phyloP scores from a whole-genome alignment of 2,329 filamentous ascomycete genomes.

The Ceratocystis papillata region DNA sequence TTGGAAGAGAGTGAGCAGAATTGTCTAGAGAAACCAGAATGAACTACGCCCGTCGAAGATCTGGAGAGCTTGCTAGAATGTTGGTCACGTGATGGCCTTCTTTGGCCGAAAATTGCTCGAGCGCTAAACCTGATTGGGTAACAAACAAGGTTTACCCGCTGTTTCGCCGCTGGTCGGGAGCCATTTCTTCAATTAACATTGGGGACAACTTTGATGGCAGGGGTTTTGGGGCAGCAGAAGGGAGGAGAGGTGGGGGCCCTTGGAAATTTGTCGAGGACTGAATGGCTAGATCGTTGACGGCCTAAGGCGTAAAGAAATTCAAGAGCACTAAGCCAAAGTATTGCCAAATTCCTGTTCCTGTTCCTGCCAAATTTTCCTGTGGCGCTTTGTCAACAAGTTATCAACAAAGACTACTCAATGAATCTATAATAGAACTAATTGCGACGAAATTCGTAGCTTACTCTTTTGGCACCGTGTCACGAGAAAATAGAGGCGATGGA shows the following conservation, averaged over 20 bases:
- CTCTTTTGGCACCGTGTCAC: not conserved
- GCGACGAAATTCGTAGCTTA: not conserved
- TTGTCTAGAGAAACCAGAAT: constrained; percentile 32
- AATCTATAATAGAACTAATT: no score
- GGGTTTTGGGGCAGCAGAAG: constrained; percentile 12
- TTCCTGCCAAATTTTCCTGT: constrained; percentile 1
- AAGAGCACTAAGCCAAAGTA: not conserved
- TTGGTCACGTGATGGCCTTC: constrained; percentile 24
- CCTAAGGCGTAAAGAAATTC: constrained; percentile 21
- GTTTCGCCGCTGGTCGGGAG: constrained; percentile 26
- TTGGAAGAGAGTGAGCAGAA: constrained; percentile 40
- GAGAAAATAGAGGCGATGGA: not conserved
- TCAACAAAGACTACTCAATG: not conserved
- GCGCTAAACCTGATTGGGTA: constrained; percentile 25
- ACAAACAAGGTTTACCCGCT: constrained; percentile 23
- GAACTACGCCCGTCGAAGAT: constrained; percentile 24
- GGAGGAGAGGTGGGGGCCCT: constrained; percentile 22
- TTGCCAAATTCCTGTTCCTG: constrained; percentile 1
- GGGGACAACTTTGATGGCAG: constrained; percentile 21
- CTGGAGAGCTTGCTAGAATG: constrained; percentile 24
- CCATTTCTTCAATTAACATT: constrained; percentile 14
- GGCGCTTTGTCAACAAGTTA: not conserved
- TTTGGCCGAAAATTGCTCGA: constrained; percentile 26
- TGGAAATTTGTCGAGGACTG: constrained; percentile 24
- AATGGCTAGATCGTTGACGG: constrained; percentile 18